These are phyloP conservation scores for Lipomyces spencermartinsiae DNA, from an alignment of 805 yeast species.

Conservation along the genomic window DNA sequence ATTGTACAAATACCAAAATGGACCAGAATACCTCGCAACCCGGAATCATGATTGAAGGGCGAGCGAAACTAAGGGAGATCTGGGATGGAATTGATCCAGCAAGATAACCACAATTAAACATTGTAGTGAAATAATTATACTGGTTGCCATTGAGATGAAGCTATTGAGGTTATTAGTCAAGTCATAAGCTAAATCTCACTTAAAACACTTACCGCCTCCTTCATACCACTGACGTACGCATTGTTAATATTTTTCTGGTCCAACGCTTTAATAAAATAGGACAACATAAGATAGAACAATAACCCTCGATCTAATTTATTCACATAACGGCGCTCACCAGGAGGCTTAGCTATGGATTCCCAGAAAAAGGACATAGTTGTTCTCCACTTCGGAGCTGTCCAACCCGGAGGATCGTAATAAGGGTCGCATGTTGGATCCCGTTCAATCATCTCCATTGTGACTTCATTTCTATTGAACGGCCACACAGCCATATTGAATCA, in stretches of 20 bases:
- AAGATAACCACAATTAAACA: constrained; percentile 53
- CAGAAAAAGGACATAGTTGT: constrained; percentile 27
- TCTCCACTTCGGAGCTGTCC: constrained; percentile 29
- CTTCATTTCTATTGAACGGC: constrained; percentile 31
- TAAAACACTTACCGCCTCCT: constrained; percentile 54
- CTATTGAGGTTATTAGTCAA: constrained; percentile 42
- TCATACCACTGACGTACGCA: constrained; percentile 73
- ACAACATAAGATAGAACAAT: constrained; percentile 52
- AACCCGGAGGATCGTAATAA: constrained; percentile 34
- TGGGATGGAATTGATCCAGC: constrained; percentile 46
- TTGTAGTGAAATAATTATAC: constrained; percentile 54
- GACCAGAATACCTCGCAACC: constrained; percentile 46
- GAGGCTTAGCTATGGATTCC: constrained; percentile 38
- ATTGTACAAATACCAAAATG: constrained; percentile 46
- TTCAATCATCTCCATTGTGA: constrained; percentile 33
- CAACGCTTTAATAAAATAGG: constrained; percentile 57
- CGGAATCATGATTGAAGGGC: constrained; percentile 41
- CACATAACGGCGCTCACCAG: constrained; percentile 45
- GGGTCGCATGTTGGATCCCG: constrained; percentile 34
- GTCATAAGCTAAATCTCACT: background rate
- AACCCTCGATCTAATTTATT: constrained; percentile 47
- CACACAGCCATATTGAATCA: constrained; percentile 20
- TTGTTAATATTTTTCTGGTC: constrained; percentile 65
- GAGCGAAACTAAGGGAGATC: constrained; percentile 41
- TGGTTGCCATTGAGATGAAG: constrained; percentile 49